phyloP scores from a whole-genome alignment of 1,284 basidiomycete genomes.

The Moesziomyces antarcticus region DNA sequence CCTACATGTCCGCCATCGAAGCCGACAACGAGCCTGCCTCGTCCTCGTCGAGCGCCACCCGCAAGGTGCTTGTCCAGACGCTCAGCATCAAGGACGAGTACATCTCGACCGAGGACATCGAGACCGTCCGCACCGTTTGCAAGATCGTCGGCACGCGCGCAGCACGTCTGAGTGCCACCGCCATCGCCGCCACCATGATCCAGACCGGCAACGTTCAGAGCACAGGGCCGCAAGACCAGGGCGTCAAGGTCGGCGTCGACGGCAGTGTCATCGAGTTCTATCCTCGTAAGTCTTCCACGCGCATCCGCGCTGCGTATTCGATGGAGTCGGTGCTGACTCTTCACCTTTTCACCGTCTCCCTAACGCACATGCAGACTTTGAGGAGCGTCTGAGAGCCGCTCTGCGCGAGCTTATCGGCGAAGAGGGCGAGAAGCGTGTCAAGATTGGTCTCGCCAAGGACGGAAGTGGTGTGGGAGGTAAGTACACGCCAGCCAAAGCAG shows the following conservation, averaged over 20 bases:
- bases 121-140: constrained; percentile 84
- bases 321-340: too few relatives aligned
- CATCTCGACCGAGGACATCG: constrained; percentile 71
- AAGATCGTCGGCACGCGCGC: constrained; percentile 83
- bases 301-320: too few relatives aligned
- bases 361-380: constrained; percentile 71
- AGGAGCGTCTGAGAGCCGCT: constrained; percentile 78
- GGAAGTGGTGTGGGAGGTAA: constrained; percentile 95
- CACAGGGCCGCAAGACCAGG: constrained; percentile 63
- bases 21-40: constrained; percentile 60
- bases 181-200: constrained; percentile 84
- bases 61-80: constrained; percentile 74
- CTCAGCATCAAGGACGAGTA: constrained; percentile 73
- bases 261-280: constrained; percentile 80
- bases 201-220: constrained; percentile 78
- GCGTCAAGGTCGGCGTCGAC: constrained; percentile 57
- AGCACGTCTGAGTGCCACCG: constrained; percentile 83
- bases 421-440: constrained; percentile 80
- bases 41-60: constrained; percentile 63
- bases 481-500: constrained; percentile 54
- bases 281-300: constrained; percentile 4
- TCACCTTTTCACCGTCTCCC: too few relatives aligned
- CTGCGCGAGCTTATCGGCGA: constrained; percentile 81
- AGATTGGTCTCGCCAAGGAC: constrained; percentile 93
- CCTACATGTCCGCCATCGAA: constrained; percentile 88